Evolutionary conservation across 2,329 filamentous ascomycete genomes (phyloP).

Genomic region (Fusarium sp.): DNA sequence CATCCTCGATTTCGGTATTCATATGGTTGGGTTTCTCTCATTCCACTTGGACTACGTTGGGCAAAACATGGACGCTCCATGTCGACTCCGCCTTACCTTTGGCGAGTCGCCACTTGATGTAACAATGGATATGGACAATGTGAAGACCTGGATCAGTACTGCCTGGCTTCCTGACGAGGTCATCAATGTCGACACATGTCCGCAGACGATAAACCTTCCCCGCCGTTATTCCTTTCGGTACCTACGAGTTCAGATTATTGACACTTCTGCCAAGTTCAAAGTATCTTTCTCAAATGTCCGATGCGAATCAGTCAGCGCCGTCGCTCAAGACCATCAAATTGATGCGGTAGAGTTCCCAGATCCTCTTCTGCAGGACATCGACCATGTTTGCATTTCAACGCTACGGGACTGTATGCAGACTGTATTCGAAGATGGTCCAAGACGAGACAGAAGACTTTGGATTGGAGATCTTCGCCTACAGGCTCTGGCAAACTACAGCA

Average conservation of each 20-base stretch:
- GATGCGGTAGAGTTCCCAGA: background rate
- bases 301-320: background rate
- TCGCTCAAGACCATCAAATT: background rate
- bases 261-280: background rate
- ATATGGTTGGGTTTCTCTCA: background rate
- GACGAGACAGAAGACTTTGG: slow-evolving; percentile 55
- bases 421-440: slow-evolving; percentile 56
- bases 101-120: slow-evolving; percentile 55
- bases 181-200: background rate
- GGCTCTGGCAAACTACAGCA: slow-evolving; percentile 54
- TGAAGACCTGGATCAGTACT: slow-evolving; percentile 56
- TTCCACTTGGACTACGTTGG: background rate
- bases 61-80: slow-evolving; percentile 53
- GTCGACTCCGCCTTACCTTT: slow-evolving; percentile 53
- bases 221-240: background rate
- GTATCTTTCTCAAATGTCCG: background rate
- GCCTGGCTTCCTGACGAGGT: slow-evolving; percentile 55
- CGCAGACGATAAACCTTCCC: background rate
- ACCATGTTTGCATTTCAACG: slow-evolving; percentile 45
- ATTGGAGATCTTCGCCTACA: slow-evolving; percentile 55
- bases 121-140: slow-evolving; percentile 51
- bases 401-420: slow-evolving; percentile 57
- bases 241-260: background rate
- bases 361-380: background rate
- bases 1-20: background rate